Conservation (phyloP, 805 yeast genomes). For the Clavispora phyllophila region DNA sequence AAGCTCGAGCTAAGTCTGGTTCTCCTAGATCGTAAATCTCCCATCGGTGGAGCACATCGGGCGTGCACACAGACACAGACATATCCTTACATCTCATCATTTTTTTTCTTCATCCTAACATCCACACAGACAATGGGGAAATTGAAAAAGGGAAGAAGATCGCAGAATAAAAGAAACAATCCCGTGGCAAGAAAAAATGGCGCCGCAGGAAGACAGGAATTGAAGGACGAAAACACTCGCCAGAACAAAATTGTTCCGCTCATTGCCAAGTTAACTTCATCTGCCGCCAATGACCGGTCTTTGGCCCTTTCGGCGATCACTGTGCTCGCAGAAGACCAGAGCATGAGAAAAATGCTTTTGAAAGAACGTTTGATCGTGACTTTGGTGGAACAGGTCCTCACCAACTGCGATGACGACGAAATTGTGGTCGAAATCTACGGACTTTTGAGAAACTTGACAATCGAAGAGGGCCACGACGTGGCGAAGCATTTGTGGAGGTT, state of each 20-base stretch:
- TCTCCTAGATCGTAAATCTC: neutral
- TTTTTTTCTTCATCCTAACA: neutral
- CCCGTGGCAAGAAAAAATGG: conserved; percentile 26
- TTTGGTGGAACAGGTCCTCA: conserved; percentile 57
- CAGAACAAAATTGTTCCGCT: conserved; percentile 63
- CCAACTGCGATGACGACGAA: conserved; percentile 66
- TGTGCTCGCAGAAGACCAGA: conserved; percentile 63
- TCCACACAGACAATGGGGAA: conserved; percentile 53
- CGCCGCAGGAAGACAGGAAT: conserved; percentile 14
- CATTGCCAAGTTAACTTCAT: conserved; percentile 56
- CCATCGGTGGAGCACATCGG: neutral
- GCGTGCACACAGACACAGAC: neutral
- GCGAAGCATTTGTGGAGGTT: conserved; percentile 72
- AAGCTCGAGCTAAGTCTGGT: no score
- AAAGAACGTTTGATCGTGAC: conserved; percentile 67
- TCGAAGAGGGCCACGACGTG: conserved; percentile 86
- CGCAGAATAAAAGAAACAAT: conserved; percentile 29
- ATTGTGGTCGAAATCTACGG: conserved; percentile 80
- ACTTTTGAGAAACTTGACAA: conserved; percentile 67
- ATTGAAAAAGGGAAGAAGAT: conserved; percentile 55
- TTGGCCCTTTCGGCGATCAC: conserved; percentile 74
- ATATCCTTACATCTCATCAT: neutral
- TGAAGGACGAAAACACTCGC: conserved; percentile 44
- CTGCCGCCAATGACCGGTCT: conserved; percentile 65
- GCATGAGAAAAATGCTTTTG: conserved; percentile 56